These are phyloP conservation scores for Mycena amicta DNA, from an alignment of 768 basidiomycete species.

Conservation along the genomic window DNA sequence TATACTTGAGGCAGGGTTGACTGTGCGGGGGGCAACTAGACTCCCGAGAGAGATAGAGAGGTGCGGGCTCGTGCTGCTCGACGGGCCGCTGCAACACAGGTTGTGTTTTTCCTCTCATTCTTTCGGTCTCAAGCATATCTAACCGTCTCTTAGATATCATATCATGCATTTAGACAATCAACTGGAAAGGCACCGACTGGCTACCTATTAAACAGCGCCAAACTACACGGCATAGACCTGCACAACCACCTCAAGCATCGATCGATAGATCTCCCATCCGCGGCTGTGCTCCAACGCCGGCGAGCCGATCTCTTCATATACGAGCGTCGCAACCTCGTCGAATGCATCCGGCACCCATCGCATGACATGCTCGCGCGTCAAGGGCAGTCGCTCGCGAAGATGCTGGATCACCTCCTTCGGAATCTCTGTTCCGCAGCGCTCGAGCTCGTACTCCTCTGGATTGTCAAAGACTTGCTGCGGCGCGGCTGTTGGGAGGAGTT, in stretches of 20 bases:
- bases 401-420: not conserved
- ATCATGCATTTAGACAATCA: too few relatives aligned
- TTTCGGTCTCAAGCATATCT: too few relatives aligned
- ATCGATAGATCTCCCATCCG: not conserved
- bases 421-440: not conserved
- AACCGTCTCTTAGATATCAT: too few relatives aligned
- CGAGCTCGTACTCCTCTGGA: not conserved
- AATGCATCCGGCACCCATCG: not conserved
- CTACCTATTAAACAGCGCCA: too few relatives aligned
- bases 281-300: not conserved
- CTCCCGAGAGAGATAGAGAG: slow-evolving; percentile 73
- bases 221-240: too few relatives aligned
- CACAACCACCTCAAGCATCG: not conserved
- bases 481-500: not conserved
- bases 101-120: too few relatives aligned
- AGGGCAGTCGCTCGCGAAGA: not conserved
- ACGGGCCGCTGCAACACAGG: slow-evolving; percentile 61
- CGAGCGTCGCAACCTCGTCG: not conserved
- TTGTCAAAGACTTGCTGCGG: not conserved
- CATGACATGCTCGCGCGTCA: not conserved
- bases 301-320: not conserved
- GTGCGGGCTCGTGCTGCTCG: slow-evolving; percentile 60
- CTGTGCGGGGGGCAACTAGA: slow-evolving; percentile 80
- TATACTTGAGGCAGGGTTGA: slow-evolving; percentile 91
- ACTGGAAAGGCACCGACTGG: too few relatives aligned